Base-by-base conservation (phyloP, 1,284 basidiomycete genomes). In the Ceratorhiza oryzae-sativae region DNA sequence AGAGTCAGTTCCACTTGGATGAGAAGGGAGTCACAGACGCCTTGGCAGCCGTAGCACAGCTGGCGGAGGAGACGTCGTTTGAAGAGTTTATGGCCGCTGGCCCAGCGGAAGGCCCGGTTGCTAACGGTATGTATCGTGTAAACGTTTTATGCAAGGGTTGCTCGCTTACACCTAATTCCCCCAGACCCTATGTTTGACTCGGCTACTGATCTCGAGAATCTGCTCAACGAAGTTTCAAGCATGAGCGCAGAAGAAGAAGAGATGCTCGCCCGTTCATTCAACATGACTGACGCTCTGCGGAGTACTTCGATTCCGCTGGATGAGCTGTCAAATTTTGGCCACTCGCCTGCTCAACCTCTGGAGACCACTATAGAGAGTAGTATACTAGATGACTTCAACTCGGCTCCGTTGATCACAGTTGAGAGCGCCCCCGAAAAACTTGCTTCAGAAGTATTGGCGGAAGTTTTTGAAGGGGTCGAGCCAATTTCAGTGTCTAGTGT, bases 11-110 rank as follows among this genome's bases (percentile, higher is more conserved):
- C 1, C 12, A 20, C 23, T n/a, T 67, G 49, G 48, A 67, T 20
- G 63, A 67, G 46, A 67, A 67, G 32, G 25, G 48, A 6, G 63
- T 67, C 12, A 48, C 63, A 49, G 63, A 67, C 25, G 63, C 63
- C 6, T 55, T 67, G 49, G 63, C 63, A 36, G 63, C 63, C 18
- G 63, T 67, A 8, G 63, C 63, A 36, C 48, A 67, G 39, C 23
- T 67, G n/a, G 63, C 32, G 20, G 30, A 53, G 34, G 27, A 48
- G 3, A 9, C 36, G 39, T 55, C 49, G 23, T 53, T 53, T 36
- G 48, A 42, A 30, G 25, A 41, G 30, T 41, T 58, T 18, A 53
- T 67, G 49, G 34, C 27, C 49, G 46, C n/a, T 18, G 34, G 49
- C n/a, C 48, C 41, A 32, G 34, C n/a, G n/a, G 30, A 32, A 42